Percentiles rank a stretch among this genome's conserved stretches.
These are phyloP conservation scores for Yueomyces sp. DNA, from an alignment of 1,139 yeast genomes.

Conservation along the genomic window DNA sequence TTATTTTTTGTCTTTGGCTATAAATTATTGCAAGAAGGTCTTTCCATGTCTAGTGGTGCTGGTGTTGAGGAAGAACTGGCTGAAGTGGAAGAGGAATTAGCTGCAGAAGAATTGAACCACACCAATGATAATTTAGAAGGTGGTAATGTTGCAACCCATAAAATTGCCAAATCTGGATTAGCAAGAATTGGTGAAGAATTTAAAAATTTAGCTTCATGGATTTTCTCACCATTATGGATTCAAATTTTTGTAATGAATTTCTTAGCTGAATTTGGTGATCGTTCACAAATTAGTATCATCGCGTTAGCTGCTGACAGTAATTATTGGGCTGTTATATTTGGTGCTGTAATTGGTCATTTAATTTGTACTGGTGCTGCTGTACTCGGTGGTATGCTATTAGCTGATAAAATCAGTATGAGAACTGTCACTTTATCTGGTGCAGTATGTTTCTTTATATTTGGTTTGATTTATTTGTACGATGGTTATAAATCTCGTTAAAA, in stretches of 20 bases:
- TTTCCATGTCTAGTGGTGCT: slow-evolving; percentile 62
- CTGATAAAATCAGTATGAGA: slow-evolving; percentile 81
- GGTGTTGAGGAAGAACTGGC: slow-evolving; percentile 94
- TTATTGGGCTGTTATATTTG: slow-evolving; percentile 79
- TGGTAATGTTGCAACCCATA: slow-evolving; percentile 9
- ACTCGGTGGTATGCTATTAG: slow-evolving; percentile 80
- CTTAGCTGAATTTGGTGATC: slow-evolving; percentile 97
- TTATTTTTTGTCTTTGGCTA: slow-evolving; percentile 77
- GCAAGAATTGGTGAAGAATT: slow-evolving; percentile 14
- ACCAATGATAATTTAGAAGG: slow-evolving; percentile 52
- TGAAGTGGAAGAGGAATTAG: slow-evolving; percentile 91
- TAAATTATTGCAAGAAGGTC: slow-evolving; percentile 67
- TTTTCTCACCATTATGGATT: slow-evolving; percentile 83
- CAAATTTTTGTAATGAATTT: slow-evolving; percentile 95
- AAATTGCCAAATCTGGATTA: slow-evolving; percentile 3
- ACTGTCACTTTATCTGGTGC: slow-evolving; percentile 90
- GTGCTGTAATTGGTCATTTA: slow-evolving; percentile 85
- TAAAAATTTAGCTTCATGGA: slow-evolving; percentile 42
- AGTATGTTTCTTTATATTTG: slow-evolving; percentile 67
- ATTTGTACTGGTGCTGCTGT: slow-evolving; percentile 91
- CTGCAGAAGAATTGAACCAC: slow-evolving; percentile 43
- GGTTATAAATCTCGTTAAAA: slow-evolving; percentile 26
- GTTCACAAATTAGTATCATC: slow-evolving; percentile 94
- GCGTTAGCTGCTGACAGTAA: slow-evolving; percentile 98
- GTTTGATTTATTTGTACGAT: slow-evolving; percentile 66